A percentile compares a stretch with the other conserved stretches of the same genome.
phyloP scores from a whole-genome alignment of 2,329 filamentous ascomycete genomes.

The Fusarium chaquense region DNA sequence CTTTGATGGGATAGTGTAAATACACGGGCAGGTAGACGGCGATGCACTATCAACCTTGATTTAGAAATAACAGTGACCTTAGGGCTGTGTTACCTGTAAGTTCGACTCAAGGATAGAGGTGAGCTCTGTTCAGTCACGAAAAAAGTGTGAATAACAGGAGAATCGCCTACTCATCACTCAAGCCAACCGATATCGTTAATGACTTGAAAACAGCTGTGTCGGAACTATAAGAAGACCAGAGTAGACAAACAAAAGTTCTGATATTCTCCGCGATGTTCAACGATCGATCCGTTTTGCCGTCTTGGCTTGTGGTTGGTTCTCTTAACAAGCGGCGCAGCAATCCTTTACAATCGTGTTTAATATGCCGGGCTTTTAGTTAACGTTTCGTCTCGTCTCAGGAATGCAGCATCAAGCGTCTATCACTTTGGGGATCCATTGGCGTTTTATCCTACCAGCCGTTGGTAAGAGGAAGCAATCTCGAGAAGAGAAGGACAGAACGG shows the following conservation, averaged over 20 bases:
- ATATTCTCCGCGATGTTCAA: neutral
- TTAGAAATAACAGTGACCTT: neutral
- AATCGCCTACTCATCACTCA: neutral
- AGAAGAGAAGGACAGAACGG: neutral
- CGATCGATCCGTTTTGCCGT: neutral
- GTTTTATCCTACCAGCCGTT: neutral
- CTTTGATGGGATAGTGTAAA: neutral
- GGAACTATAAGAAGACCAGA: constrained; percentile 27
- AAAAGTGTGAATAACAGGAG: neutral
- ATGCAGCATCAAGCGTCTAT: neutral
- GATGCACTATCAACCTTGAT: neutral
- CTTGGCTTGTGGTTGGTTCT: neutral
- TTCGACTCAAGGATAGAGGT: neutral
- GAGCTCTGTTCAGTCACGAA: neutral
- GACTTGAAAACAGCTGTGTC: neutral
- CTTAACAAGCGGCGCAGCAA: constrained; percentile 7
- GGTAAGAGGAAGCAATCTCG: neutral
- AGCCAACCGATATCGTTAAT: neutral
- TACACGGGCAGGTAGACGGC: neutral
- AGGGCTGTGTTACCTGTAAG: neutral
- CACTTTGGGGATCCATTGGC: neutral
- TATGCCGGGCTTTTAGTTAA: neutral
- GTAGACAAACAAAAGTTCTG: constrained; percentile 27
- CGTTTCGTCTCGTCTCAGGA: neutral
- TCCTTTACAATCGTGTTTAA: neutral